Evolutionary conservation across 192 early-diverging fungal species (phyloP).

Genomic region (Coemansia sp.): DNA sequence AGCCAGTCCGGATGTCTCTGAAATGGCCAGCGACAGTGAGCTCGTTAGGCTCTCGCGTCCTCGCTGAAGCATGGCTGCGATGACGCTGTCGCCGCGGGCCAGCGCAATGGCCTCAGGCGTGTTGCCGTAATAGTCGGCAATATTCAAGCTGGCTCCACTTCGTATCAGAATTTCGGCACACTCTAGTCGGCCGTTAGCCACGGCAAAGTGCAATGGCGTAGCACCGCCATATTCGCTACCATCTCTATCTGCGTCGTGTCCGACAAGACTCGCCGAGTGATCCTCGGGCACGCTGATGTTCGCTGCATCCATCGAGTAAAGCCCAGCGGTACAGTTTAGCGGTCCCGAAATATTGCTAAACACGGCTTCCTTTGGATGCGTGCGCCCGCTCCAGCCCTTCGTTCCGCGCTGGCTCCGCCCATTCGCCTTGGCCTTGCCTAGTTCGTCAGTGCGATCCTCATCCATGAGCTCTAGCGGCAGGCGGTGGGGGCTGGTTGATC

Average conservation of each 20-base stretch:
- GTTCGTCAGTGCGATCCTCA: constrained; percentile 5
- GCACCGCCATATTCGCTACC: constrained; percentile 56
- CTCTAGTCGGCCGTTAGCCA: constrained; percentile 69
- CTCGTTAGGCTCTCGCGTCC: constrained; percentile 7
- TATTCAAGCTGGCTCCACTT: constrained; percentile 62
- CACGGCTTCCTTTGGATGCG: neutral
- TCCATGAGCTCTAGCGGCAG: neutral
- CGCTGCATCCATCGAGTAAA: constrained; percentile 37
- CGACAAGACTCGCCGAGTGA: neutral
- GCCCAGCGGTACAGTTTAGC: constrained; percentile 25
- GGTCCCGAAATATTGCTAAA: constrained; percentile 38
- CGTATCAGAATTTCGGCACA: constrained; percentile 66
- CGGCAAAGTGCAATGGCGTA: constrained; percentile 83
- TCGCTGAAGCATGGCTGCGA: neutral
- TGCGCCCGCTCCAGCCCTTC: constrained; percentile 25
- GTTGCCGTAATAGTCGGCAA: constrained; percentile 60
- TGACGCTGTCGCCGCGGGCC: constrained; percentile 22
- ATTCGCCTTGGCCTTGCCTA: neutral
- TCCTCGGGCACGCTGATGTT: neutral
- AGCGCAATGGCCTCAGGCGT: constrained; percentile 40
- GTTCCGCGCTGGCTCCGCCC: constrained; percentile 19
- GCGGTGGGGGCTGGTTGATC: neutral
- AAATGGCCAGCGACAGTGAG: neutral
- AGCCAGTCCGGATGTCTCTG: neutral
- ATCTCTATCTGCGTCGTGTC: neutral